Conservation (phyloP, 1,284 basidiomycete species). For the Marasmius tenuissimus region DNA sequence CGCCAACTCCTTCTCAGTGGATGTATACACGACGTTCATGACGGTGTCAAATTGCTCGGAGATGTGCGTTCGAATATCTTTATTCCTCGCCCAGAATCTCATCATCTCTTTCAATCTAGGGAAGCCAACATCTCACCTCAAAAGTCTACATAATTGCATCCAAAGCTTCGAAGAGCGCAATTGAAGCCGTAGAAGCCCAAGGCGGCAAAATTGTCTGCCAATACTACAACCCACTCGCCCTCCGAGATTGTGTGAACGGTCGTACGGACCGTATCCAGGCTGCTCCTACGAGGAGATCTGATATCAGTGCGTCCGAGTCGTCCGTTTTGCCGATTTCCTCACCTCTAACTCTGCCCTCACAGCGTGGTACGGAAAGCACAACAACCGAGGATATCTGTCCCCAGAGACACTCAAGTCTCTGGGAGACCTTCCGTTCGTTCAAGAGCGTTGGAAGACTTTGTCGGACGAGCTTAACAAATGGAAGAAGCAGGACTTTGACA, state of each 20-base stretch:
- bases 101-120: constrained; percentile 39
- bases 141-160: constrained; percentile 85
- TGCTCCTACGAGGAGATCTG: constrained; percentile 79
- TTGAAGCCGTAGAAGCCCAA: constrained; percentile 77
- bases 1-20: constrained; percentile 83
- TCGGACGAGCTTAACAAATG: constrained; percentile 61
- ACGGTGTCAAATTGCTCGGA: constrained; percentile 91
- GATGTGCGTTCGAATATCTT: constrained; percentile 49
- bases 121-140: constrained; percentile 65
- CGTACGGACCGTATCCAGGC: constrained; percentile 69
- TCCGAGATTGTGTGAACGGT: constrained; percentile 80
- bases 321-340: background rate
- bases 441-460: constrained; percentile 67
- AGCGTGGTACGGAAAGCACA: constrained; percentile 80
- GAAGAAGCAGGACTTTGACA: constrained; percentile 57
- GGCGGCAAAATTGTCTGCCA: constrained; percentile 89
- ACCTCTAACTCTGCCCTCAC: background rate
- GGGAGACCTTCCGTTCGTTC: constrained; percentile 57
- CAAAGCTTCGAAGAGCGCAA: constrained; percentile 85
- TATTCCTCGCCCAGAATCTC: constrained; percentile 5
- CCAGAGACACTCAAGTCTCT: constrained; percentile 48
- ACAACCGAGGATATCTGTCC: constrained; percentile 74
- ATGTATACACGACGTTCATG: constrained; percentile 85
- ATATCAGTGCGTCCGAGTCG: constrained; percentile 65
- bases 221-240: constrained; percentile 87